Evolutionary conservation across 2,329 filamentous ascomycete species (phyloP), one percentile per base, ranked within the genome.

Genomic region (Escovopsis sp.): DNA sequence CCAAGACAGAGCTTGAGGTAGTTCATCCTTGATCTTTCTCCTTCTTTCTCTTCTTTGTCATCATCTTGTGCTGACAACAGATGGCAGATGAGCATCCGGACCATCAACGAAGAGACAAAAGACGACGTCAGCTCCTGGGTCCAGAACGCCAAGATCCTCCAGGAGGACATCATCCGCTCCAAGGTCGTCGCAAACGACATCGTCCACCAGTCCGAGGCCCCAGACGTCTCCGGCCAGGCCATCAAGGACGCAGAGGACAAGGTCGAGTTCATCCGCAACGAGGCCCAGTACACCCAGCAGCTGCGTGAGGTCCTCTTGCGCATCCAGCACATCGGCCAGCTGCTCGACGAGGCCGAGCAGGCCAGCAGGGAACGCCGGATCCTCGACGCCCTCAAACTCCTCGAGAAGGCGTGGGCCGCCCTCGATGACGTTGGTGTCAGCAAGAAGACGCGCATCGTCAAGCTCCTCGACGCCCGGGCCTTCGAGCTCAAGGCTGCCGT

Each of bases 101-200:
- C 63, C 16, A 72, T 90, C 41, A 92, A 87, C 56, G 72, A 76
- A 50, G 76, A 85, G 44, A 80, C 76, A 14, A 80, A 78, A 38
- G 72, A 77, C 27, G 80, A 92, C 48, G 79, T 94, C 34, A 80
- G 85, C 50, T 72, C 77, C 35, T 96, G 88, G 88, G 82, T 92
- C 38, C 62, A 68, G 35, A 84, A 90, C 54, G 85, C 87, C 33
- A 84, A 84, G 56, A 74, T 78, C 35, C 70, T 94, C 7, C 84
- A 93, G 54, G 72, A 78, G 41, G 88, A 94, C 51, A 88, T 94
- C 44, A 74, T 83, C 48, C 72, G 74, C 32, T 88, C 85, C 17
- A 79, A 84, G 48, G 69, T 72, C 13, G 76, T 86, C 26, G 86
- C 88, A 16, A 77, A 77, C 48, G 76, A 86, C 39, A 92, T 96